Conservation (phyloP, 495 filamentous ascomycete species). For the Endocarpon pusillum region DNA sequence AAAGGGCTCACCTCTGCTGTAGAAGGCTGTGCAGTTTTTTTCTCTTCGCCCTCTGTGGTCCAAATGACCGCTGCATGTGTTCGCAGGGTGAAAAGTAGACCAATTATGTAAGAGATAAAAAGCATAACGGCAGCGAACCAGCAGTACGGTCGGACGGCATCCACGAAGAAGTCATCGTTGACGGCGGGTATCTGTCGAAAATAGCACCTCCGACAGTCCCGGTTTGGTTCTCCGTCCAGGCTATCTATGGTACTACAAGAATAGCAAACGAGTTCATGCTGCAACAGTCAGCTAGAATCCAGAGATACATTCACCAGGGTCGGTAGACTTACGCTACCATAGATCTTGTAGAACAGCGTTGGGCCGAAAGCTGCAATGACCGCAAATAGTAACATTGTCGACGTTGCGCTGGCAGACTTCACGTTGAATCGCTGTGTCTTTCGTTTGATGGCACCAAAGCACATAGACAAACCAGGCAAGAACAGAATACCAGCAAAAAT, state of each 20-base stretch:
- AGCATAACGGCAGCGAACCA: slow-evolving; percentile 71
- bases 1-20: slow-evolving; percentile 23
- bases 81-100: slow-evolving; percentile 86
- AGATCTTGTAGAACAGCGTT: slow-evolving; percentile 98
- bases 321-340: slow-evolving; percentile 58
- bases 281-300: slow-evolving; percentile 20
- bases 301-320: neutral
- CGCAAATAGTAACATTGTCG: slow-evolving; percentile 95
- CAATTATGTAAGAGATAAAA: slow-evolving; percentile 87
- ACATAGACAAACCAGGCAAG: slow-evolving; percentile 95
- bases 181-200: slow-evolving; percentile 81
- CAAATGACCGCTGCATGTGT: slow-evolving; percentile 96
- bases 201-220: slow-evolving; percentile 82
- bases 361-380: slow-evolving; percentile 95
- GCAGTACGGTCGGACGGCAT: slow-evolving; percentile 85
- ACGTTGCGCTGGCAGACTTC: slow-evolving; percentile 89
- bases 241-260: too few relatives aligned
- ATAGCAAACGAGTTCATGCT: slow-evolving; percentile 86
- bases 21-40: slow-evolving; percentile 36
- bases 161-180: slow-evolving; percentile 68
- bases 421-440: slow-evolving; percentile 99
- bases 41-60: slow-evolving; percentile 76
- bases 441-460: slow-evolving; percentile 90
- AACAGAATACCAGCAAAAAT: slow-evolving; percentile 96
- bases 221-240: slow-evolving; percentile 26